These are phyloP conservation scores for Lipomyces japonicus DNA, from an alignment of 805 yeast genomes.

Conservation along the genomic window DNA sequence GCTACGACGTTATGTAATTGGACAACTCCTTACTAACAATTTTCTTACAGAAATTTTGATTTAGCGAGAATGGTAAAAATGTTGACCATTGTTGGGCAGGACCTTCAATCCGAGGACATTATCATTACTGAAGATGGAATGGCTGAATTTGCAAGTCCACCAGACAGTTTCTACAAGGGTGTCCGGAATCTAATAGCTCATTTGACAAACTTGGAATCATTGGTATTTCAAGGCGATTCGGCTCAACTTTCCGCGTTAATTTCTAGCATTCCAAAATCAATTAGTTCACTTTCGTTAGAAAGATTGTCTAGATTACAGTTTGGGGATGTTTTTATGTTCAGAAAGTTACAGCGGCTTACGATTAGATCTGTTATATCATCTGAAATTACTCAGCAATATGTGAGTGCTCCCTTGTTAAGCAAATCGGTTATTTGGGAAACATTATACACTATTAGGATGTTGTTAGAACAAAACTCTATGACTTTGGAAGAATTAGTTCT, in stretches of 20 bases:
- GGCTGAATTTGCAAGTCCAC: slow-evolving; percentile 12
- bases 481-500: slow-evolving; percentile 23
- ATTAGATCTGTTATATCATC: slow-evolving; percentile 16
- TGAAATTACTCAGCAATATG: too few relatives aligned
- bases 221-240: slow-evolving; percentile 23
- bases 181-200: slow-evolving; percentile 20
- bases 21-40: not conserved
- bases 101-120: slow-evolving; percentile 14
- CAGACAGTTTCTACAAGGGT: slow-evolving; percentile 18
- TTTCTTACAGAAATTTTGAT: slow-evolving; percentile 8
- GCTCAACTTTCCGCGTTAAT: slow-evolving; percentile 24
- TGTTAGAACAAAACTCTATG: slow-evolving; percentile 24
- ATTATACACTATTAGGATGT: slow-evolving; percentile 24
- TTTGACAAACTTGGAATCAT: slow-evolving; percentile 14
- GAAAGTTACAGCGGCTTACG: slow-evolving; percentile 15
- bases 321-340: slow-evolving; percentile 24
- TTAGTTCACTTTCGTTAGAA: slow-evolving; percentile 15
- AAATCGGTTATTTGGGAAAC: slow-evolving; percentile 25
- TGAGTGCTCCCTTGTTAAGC: slow-evolving; percentile 2
- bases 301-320: slow-evolving; percentile 19
- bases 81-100: slow-evolving; percentile 20
- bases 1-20: not conserved
- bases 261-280: slow-evolving; percentile 8
- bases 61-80: slow-evolving; percentile 9
- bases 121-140: slow-evolving; percentile 18